Evolutionary conservation across 2,329 filamentous ascomycete genomes (phyloP), one percentile per base, ranked within the genome.

Genomic region (Calonectria naviculata): DNA sequence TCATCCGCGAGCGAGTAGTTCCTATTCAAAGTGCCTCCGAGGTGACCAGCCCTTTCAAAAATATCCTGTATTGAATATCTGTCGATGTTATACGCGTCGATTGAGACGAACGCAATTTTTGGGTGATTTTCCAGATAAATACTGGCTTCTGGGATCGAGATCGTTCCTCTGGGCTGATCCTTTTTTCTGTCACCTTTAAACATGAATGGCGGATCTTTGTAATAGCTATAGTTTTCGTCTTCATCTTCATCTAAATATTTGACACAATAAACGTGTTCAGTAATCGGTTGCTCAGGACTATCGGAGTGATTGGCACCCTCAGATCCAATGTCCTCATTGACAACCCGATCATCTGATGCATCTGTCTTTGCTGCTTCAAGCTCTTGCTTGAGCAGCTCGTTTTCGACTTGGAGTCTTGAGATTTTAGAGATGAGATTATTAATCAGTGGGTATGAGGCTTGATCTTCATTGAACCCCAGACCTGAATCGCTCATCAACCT

Each of bases 131-230:
- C 15, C 7, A 70, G 41, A 47, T 72, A 67, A 4, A 17, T 5
- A 1, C 8, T 8, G 3, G 36, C 19, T 1, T n/a, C 6, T 7
- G 24, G 29, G 4, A 64, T 5, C 21, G 62, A 17, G 2, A 67
- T 41, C 5, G 63, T 31, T 28, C 63, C 70, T 15, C 70, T 72
- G 19, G 68, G 24, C n/a, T 19, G 41, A 1, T 28, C 26, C 1
- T 44, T 56, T 28, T 49, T 58, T 2, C 54, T 64, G n/a, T 72
- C 70, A 12, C 70, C 70, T 36, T 61, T 72, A 21, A 67, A 71
- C 44, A 71, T 58, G 4, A 42, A 52, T 13, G 70, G 70, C 1
- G 28, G 15, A 64, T 72, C 70, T 29, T 41, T 26, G 66, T 71
- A 71, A 26, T n/a, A 54, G 8, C 17, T 24, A 7, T 17, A n/a